Evolutionary conservation across 768 basidiomycete genomes (phyloP).

Genomic region (Leccinum aurantiacum): DNA sequence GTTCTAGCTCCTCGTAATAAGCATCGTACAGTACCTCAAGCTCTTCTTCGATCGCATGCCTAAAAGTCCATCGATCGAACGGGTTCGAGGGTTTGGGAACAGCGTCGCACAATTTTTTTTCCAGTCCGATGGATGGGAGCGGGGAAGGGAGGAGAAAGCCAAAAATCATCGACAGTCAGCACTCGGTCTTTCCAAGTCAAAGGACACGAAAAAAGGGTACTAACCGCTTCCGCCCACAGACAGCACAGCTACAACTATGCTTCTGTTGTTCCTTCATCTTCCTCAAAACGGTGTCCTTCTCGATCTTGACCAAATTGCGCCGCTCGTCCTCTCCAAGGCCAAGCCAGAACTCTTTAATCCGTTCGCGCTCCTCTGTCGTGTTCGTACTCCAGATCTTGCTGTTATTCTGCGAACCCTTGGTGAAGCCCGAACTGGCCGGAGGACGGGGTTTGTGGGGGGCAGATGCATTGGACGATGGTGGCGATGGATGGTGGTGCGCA

Average conservation of each 20-base stretch:
- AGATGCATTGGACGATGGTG: slow-evolving; percentile 37
- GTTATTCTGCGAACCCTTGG: slow-evolving; percentile 40
- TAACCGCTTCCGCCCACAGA: slow-evolving; percentile 95
- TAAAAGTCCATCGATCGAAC: slow-evolving; percentile 35
- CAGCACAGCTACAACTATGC: slow-evolving; percentile 92
- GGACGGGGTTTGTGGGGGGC: slow-evolving; percentile 32
- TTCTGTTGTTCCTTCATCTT: slow-evolving; percentile 99
- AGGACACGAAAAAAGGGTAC: slow-evolving; percentile 40
- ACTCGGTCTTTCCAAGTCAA: slow-evolving; percentile 12
- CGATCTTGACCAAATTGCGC: slow-evolving; percentile 89
- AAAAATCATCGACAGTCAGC: slow-evolving; percentile 26
- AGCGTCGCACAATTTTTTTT: slow-evolving; percentile 17
- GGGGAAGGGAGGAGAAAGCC: slow-evolving; percentile 20
- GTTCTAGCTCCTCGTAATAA: slow-evolving; percentile 99
- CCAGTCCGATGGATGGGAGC: slow-evolving; percentile 20
- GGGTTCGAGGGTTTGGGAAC: slow-evolving; percentile 13
- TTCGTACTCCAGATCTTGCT: slow-evolving; percentile 95
- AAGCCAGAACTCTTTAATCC: slow-evolving; percentile 98
- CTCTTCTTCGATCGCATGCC: slow-evolving; percentile 98
- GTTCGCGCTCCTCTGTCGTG: slow-evolving; percentile 89
- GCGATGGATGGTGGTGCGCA: slow-evolving; percentile 53
- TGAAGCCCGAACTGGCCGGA: slow-evolving; percentile 27
- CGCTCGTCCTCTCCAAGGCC: slow-evolving; percentile 90
- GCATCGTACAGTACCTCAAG: slow-evolving; percentile 99
- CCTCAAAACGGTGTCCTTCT: slow-evolving; percentile 94